Evolutionary conservation across 805 yeast genomes (phyloP).

Genomic region (Wickerhamomyces kurtzmanii): DNA sequence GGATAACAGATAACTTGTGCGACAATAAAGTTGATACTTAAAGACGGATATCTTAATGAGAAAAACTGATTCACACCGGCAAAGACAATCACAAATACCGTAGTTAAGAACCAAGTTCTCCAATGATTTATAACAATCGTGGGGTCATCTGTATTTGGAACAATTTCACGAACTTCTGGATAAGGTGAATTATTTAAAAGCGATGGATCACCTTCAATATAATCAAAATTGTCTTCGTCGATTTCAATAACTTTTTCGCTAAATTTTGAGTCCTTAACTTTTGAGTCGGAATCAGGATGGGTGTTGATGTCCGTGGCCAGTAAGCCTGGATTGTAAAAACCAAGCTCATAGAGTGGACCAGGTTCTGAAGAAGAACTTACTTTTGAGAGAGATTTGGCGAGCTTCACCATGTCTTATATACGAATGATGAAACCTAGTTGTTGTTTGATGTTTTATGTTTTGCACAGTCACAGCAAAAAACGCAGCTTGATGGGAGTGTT

Average conservation of each 20-base stretch:
- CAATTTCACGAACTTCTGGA: conserved; percentile 51
- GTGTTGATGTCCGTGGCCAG: no score
- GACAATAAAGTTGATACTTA: conserved; percentile 38
- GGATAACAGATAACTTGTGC: conserved; percentile 48
- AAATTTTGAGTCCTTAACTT: no score
- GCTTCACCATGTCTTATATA: no score
- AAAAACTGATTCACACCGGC: conserved; percentile 49
- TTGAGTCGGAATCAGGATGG: no score
- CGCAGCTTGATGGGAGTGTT: no score
- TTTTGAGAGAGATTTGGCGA: no score
- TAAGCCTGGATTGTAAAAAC: no score
- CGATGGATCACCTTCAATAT: conserved; percentile 15
- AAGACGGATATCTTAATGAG: conserved; percentile 40
- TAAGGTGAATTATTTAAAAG: conserved; percentile 20
- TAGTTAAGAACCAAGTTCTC: conserved; percentile 44
- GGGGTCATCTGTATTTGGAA: conserved; percentile 42
- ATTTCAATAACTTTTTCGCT: conserved; percentile 4
- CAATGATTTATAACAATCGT: conserved; percentile 37
- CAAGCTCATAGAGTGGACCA: no score
- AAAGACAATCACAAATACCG: conserved; percentile 41
- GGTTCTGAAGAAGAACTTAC: no score
- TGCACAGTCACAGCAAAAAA: no score
- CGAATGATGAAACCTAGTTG: no score
- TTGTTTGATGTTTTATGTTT: no score
- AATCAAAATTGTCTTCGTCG: conserved; percentile 5